Evolutionary conservation across 805 yeast species (phyloP), one percentile per base, ranked within the genome.

Genomic region (Saccharomycopsis guyanensis): DNA sequence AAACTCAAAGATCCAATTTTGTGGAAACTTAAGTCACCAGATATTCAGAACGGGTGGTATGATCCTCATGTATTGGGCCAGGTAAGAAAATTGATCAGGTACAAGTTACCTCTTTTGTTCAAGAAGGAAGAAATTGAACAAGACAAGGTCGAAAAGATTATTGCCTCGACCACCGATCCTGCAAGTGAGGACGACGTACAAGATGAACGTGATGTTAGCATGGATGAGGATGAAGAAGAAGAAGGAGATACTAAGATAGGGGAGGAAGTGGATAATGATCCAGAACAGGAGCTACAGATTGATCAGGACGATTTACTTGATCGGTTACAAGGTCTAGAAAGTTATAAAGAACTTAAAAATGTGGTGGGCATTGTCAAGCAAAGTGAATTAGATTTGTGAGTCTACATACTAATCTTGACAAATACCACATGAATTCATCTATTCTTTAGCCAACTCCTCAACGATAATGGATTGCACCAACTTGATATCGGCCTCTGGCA

Each of bases 31-130:
- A 63, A 60, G 7, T 47, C 75, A 2, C 66, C 66, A 25, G 64
- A 65, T 0, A 61, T 61, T 8, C 72, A 77, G 19, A 80, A 78
- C 49, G 97, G 97, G 1, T 91, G 97, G 97, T 73, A 76, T 50
- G 72, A 72, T 44, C 74, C 72, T 51, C 70, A 76, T 37, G 76
- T 80, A 2, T 69, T 87, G 57, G 72, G 74, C 23, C 77, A 79
- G 24, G 65, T 87, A 2, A 71, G 96, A 55, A 69, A 79, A 42
- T 72, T 89, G 16, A 72, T 87, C 49, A 72, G 86, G 55, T 82
- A 83, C 56, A 88, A 87, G 59, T 64, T 88, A 46, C 74, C 75
- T 18, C 74, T 80, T 50, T 62, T 84, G 40, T 76, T 74, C 15
- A 62, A 73, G 62, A 72, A 76, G 53, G 67, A 68, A 57, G 59